Evolutionary conservation across 2,329 filamentous ascomycete species (phyloP), one percentile per base, ranked within the genome.

Genomic region (Leptoxyphium fumago): DNA sequence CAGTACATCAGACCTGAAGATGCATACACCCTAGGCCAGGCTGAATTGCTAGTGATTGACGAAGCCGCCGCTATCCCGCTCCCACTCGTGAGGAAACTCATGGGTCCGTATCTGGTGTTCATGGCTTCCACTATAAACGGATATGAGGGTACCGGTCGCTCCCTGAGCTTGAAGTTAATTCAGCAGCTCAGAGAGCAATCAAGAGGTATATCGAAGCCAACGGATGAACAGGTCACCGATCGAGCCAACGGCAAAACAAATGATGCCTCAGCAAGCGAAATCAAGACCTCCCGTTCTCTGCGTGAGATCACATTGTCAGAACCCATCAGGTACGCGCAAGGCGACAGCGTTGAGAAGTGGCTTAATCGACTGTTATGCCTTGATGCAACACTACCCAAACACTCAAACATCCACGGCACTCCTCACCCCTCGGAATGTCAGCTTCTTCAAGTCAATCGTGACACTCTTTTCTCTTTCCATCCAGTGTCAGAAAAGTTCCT

Each of bases 121-220:
- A 96, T 98, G 91, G 87, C 93, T 1, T 98, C 91, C 1, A 98
- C 91, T 1, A 95, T 98, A 67, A 96, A 96, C 60, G 91, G 91
- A 46, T 98, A 98, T 61, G 91, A 98, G 68, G 91, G 91, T 45
- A 98, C 91, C 6, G 91, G 91, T 36, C 79, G 91, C 46, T 96
- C 91, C 1, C 73, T 98, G 5, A 96, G 91, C 0, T 70, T 98
- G 43, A 98, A 98, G 67, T 73, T 98, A 52, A 95, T 98, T 51
- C 93, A 96, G 62, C 89, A 98, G 64, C 76, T 98, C 18, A 81
- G 91, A 46, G 89, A 98, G 56, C 88, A 98, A 61, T 93, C 89
- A 29, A 74, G 84, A 54, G 77, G 78, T 34, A 73, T 73, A 14
- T 64, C 70, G 6, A 75, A 75, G 44, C 70, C 67, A 26, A 73